Percentiles rank a stretch among this genome's conserved stretches.
Evolutionary conservation across 2,329 filamentous ascomycete species (phyloP).

Genomic region (Ilyonectria mors-panacis): DNA sequence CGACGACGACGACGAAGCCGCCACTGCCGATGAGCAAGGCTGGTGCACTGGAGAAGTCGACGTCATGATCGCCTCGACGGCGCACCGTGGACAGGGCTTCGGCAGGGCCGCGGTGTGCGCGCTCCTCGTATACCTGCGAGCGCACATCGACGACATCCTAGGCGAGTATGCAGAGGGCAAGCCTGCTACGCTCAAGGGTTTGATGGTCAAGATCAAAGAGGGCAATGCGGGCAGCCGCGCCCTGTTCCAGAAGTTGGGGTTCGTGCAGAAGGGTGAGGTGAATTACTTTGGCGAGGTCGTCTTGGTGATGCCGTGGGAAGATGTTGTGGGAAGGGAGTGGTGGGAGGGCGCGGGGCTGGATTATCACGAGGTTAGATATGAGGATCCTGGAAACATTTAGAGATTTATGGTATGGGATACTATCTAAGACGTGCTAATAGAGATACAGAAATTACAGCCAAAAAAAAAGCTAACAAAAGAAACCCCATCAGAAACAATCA

Average conservation of each 20-base stretch:
- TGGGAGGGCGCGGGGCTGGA: conserved; percentile 33
- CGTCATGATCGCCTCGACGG: conserved; percentile 82
- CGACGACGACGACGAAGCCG: conserved; percentile 56
- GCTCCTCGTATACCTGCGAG: conserved; percentile 78
- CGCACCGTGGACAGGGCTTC: conserved; percentile 72
- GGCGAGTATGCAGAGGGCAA: conserved; percentile 55
- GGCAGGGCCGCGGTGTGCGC: conserved; percentile 76
- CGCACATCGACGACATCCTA: conserved; percentile 68
- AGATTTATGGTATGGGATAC: background rate
- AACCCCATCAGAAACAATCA: too few species aligned
- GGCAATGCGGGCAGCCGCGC: conserved; percentile 66
- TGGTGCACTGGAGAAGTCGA: conserved; percentile 80
- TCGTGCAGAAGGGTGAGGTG: conserved; percentile 64
- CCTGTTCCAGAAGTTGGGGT: conserved; percentile 68
- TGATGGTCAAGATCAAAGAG: conserved; percentile 73
- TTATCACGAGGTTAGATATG: conserved; percentile 46
- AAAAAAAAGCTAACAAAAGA: too few species aligned
- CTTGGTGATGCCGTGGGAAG: conserved; percentile 59
- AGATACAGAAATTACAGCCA: too few species aligned
- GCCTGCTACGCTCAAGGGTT: conserved; percentile 36
- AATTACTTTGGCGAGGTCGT: conserved; percentile 75
- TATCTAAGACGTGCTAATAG: too few species aligned
- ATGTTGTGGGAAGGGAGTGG: conserved; percentile 43
- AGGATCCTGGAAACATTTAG: conserved; percentile 1
- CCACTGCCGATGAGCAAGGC: conserved; percentile 27